Base-by-base conservation (phyloP, 345 rosid genomes). In the Citropsis articulata region DNA sequence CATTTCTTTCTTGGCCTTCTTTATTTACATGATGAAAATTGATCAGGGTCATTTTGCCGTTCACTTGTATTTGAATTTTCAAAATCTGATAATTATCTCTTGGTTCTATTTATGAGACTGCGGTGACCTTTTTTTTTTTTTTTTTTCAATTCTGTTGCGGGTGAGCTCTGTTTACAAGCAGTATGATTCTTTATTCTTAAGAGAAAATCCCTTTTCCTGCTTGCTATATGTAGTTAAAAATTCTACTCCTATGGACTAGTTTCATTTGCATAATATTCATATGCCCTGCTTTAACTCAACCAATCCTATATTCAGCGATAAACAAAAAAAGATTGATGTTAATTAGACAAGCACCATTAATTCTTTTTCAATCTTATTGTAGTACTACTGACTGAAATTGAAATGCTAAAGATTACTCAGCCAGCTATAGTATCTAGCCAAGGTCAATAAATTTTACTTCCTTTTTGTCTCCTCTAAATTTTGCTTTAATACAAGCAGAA, bases 401-500 rank as follows among this genome's bases (percentile, higher is more conserved):
- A 42, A 45, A 45, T 3, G 50, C 50, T 42, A 42, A 42, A 42
- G 50, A 42, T 42, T 42, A 42, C 50, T 42, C 50, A 12, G 50
- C 50, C 18, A 13, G 50, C 50, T 13, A 13, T 45, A 45, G 50
- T 45, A 13, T 45, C 50, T 45, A 45, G 50, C 50, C 50, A 45
- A 45, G 50, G 18, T 45, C 50, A 45, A 45, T 45, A 45, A 45
- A 45, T 12, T 45, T 45, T 13, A 45, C 9, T 45, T 45, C 1
- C 22, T 62, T 62, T 62, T 62, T 62, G 16, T 9, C 22, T 40
- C 60, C 56, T 50, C 7, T n/a, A 36, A 30, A 64, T 66, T 63
- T 36, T 69, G 45, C 14, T 65, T 57, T 24, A 5, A 64, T 24
- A 70, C 35, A 76, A 82, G 40, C 86, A 87, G 89, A 77, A 74